These are phyloP conservation scores for Apiospora marii DNA, from an alignment of 2,329 filamentous ascomycete genomes.

Conservation along the genomic window DNA sequence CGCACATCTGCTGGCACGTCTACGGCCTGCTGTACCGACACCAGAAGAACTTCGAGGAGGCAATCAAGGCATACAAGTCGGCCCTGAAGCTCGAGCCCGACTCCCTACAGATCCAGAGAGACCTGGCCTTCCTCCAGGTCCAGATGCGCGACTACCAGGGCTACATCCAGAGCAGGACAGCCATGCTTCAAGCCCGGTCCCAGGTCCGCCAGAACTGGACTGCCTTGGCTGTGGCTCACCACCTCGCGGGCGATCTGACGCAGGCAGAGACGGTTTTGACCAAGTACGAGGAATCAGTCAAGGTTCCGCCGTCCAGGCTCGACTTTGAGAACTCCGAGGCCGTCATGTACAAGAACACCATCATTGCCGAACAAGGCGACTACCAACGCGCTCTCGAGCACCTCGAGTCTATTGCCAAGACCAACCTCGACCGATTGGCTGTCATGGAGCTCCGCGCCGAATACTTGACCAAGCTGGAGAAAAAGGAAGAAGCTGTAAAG, in stretches of 20 bases:
- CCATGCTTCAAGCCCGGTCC: conserved; percentile 87
- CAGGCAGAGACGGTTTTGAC: conserved; percentile 91
- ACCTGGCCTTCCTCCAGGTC: conserved; percentile 90
- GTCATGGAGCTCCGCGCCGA: conserved; percentile 86
- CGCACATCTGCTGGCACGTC: conserved; percentile 99
- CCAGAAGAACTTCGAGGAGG: conserved; percentile 97
- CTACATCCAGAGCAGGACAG: conserved; percentile 86
- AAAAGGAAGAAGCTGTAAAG: conserved; percentile 80
- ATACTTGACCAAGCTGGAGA: conserved; percentile 80
- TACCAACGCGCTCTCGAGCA: conserved; percentile 85
- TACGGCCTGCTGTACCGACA: conserved; percentile 93
- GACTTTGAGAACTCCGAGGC: conserved; percentile 96
- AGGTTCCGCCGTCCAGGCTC: conserved; percentile 75
- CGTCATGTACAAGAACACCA: conserved; percentile 90
- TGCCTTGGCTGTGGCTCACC: conserved; percentile 91
- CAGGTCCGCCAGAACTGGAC: conserved; percentile 94
- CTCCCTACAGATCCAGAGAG: conserved; percentile 90
- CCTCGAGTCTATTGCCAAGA: conserved; percentile 78
- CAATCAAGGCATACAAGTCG: conserved; percentile 99
- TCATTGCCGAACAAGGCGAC: conserved; percentile 91
- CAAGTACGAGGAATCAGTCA: conserved; percentile 93
- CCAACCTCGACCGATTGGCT: conserved; percentile 82
- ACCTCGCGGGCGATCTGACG: conserved; percentile 83
- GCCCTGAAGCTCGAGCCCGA: conserved; percentile 93
- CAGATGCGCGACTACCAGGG: conserved; percentile 97